Evolutionary conservation across 768 basidiomycete species (phyloP).

Genomic region (Boletales sp.): DNA sequence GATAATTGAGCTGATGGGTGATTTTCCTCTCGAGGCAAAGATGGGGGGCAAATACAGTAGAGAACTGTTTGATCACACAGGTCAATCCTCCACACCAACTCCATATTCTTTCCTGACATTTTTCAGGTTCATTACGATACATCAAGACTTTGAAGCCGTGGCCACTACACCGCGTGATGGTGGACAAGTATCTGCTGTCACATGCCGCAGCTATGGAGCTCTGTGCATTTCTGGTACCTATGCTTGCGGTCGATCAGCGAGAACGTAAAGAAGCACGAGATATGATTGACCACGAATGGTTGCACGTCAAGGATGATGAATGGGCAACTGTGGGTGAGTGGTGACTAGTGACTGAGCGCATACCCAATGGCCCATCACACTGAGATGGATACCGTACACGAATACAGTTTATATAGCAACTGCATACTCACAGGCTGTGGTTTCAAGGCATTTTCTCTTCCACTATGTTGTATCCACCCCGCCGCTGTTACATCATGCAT

Average conservation of each 20-base stretch:
- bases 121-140: conserved; percentile 62
- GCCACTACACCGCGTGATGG: conserved; percentile 82
- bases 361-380: background rate
- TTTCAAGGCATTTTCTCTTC: background rate
- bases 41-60: conserved; percentile 82
- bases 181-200: conserved; percentile 80
- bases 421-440: conserved; percentile 1
- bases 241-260: conserved; percentile 70
- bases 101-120: conserved; percentile 1
- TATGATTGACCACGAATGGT: conserved; percentile 74
- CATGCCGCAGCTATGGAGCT: conserved; percentile 54
- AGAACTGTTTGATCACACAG: conserved; percentile 77
- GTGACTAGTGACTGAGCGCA: conserved; percentile 14
- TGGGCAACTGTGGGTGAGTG: conserved; percentile 27
- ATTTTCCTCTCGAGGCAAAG: conserved; percentile 68
- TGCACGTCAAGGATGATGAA: conserved; percentile 39
- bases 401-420: conserved; percentile 6
- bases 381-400: conserved; percentile 9
- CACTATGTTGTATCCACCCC: no score
- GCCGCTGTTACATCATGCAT: no score
- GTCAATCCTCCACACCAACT: conserved; percentile 33
- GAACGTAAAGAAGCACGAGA: conserved; percentile 69
- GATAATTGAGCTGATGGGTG: conserved; percentile 87
- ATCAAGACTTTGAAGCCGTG: conserved; percentile 74
- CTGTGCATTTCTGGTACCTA: conserved; percentile 68